These are phyloP conservation scores for Apiotrichum mycotoxinovorans DNA, from an alignment of 1,284 basidiomycete species.

Conservation along the genomic window DNA sequence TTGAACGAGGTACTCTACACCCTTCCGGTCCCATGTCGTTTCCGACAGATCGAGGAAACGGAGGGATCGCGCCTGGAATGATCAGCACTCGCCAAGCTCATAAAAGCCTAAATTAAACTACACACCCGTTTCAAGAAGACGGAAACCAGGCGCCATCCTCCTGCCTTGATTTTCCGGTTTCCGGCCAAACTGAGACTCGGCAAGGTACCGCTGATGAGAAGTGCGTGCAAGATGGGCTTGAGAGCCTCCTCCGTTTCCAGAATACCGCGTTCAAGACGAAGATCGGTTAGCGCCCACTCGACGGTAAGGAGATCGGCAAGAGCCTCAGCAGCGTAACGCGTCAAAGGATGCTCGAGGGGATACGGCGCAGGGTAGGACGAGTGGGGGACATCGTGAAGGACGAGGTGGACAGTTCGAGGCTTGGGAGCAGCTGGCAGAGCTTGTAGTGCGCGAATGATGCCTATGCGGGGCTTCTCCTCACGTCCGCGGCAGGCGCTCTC, in stretches of 20 bases:
- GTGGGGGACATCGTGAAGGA: constrained; percentile 21
- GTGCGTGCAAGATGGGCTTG: constrained; percentile 84
- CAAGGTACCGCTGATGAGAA: constrained; percentile 77
- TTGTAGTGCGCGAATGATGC: constrained; percentile 67
- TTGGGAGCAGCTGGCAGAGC: constrained; percentile 28
- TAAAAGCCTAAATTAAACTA: background rate
- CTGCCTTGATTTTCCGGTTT: constrained; percentile 72
- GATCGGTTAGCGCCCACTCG: constrained; percentile 80
- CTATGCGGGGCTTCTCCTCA: constrained; percentile 61
- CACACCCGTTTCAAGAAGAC: constrained; percentile 70
- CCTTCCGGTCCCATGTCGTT: constrained; percentile 76
- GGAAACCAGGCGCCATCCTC: constrained; percentile 76
- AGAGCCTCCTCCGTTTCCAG: constrained; percentile 73
- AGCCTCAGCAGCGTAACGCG: constrained; percentile 65
- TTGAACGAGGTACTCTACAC: constrained; percentile 74
- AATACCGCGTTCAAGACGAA: constrained; percentile 71
- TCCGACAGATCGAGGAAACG: constrained; percentile 86
- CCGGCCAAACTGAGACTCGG: constrained; percentile 81
- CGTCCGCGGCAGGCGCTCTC: constrained; percentile 47
- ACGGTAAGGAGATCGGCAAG: constrained; percentile 83
- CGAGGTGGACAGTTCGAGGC: constrained; percentile 36
- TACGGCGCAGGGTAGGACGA: constrained; percentile 19
- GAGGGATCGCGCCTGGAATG: constrained; percentile 62
- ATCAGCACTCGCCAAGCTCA: background rate
- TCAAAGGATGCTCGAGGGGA: constrained; percentile 57